Conservation (phyloP, 2,329 filamentous ascomycete species). For the Ophiocordyceps camponoti-saundersi region DNA sequence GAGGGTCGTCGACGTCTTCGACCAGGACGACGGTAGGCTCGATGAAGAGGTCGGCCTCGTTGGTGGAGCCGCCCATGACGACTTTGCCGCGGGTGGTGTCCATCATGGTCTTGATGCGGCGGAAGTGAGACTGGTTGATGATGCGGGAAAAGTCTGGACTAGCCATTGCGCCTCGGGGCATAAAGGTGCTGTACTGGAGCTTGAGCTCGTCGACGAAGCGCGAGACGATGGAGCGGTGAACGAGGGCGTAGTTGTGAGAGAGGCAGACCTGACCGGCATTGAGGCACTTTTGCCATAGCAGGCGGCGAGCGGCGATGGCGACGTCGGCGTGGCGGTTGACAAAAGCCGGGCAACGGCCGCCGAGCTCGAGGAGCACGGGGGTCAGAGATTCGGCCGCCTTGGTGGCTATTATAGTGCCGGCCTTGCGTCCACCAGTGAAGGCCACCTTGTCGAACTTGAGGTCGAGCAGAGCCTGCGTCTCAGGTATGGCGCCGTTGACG, state of each 20-base stretch:
- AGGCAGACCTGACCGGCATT: constrained; percentile 88
- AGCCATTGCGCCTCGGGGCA: constrained; percentile 63
- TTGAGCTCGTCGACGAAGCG: constrained; percentile 62
- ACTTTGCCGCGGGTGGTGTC: constrained; percentile 71
- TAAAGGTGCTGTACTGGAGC: constrained; percentile 56
- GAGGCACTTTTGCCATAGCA: constrained; percentile 77
- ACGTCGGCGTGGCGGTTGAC: constrained; percentile 71
- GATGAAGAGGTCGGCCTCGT: constrained; percentile 67
- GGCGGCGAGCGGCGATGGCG: constrained; percentile 60
- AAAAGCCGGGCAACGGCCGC: constrained; percentile 83
- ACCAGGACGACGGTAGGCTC: constrained; percentile 88
- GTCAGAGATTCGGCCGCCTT: constrained; percentile 83
- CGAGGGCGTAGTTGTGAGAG: constrained; percentile 79
- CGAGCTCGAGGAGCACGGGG: constrained; percentile 76
- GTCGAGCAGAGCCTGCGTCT: constrained; percentile 67
- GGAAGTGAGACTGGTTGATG: constrained; percentile 64
- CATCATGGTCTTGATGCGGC: constrained; percentile 79
- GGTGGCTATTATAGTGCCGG: constrained; percentile 75
- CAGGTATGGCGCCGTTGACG: constrained; percentile 65
- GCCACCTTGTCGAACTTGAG: constrained; percentile 97
- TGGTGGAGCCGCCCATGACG: constrained; percentile 68
- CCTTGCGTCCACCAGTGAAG: constrained; percentile 68
- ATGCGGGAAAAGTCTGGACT: constrained; percentile 68
- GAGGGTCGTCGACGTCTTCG: constrained; percentile 50
- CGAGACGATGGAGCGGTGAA: constrained; percentile 57